phyloP scores from a whole-genome alignment of 345 rosid genomes.

The Eucalyptus leucophloia region DNA sequence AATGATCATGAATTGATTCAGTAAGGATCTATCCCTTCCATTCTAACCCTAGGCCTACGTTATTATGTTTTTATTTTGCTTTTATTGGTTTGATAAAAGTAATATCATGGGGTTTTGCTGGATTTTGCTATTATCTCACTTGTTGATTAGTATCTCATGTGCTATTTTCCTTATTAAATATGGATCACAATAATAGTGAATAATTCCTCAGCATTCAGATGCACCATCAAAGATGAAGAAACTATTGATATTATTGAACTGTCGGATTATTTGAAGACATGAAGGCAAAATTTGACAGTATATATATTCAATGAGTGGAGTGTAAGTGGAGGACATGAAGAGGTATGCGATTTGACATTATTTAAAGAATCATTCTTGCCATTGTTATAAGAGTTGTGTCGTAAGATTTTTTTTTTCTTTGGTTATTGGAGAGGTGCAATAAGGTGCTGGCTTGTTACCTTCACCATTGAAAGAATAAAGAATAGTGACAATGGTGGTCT shows the following conservation, averaged over 20 bases:
- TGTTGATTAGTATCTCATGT: neutral
- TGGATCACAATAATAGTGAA: too few species aligned
- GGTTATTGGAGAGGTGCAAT: neutral
- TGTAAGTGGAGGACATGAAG: neutral
- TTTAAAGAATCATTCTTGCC: neutral
- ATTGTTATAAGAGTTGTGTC: too few species aligned
- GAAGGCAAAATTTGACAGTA: too few species aligned
- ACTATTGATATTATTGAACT: too few species aligned
- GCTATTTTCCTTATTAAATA: too few species aligned
- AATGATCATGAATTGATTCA: neutral
- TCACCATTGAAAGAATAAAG: neutral
- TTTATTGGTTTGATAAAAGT: neutral
- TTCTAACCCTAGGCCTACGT: neutral
- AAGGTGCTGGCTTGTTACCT: neutral
- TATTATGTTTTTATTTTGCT: too few species aligned
- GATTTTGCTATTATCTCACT: neutral
- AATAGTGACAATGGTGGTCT: neutral
- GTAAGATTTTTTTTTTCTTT: neutral
- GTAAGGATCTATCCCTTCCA: neutral
- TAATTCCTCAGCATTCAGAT: too few species aligned
- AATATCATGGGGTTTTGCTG: neutral
- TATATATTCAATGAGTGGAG: neutral
- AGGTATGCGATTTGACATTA: neutral
- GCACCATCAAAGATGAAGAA: neutral
- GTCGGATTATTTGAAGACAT: neutral